Base-by-base conservation (phyloP, 176 grass and related monocot species). In the Bolboschoenus planiculmis region DNA sequence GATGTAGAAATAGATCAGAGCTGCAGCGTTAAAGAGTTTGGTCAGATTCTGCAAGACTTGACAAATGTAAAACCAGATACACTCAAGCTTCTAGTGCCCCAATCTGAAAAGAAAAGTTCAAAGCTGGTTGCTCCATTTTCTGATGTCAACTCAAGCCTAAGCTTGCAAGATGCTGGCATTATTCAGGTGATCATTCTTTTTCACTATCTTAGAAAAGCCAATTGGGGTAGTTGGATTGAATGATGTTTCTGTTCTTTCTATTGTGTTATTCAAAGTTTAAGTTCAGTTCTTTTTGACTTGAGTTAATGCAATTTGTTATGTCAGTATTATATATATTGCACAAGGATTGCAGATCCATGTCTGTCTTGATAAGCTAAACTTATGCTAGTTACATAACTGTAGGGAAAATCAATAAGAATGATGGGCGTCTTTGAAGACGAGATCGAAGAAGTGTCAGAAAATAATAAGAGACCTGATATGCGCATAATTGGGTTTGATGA, bases 401-500 rank as follows among this genome's bases (percentile, higher is more conserved):
- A 99, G 96, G 89, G 89, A 20, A 95, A 95, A 29, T 53, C 84
- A 55, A 93, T 93, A 40, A 88, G 87, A 81, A 99, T 95, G 96
- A 95, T 95, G 96, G 96, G 96, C 16, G 91, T 90, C 67, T 99
- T 91, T 61, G 85, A 89, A 34, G 88, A 95, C 91, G 96, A 99
- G 88, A 93, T 99, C 0, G 89, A 93, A 37, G 91, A 99, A 84
- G 91, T 95, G 85, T 99, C 96, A 84, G 87, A 93, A 56, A 90
- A 88, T 79, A 85, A 86, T 44, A 93, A 87, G 82, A 87, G 68
- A 51, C 55, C 81, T 42, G 88, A 95, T 84, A 46, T 81, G 55
- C 87, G 91, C 7, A 93, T 99, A 89, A 86, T 90, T 95, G 93
- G 96, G 73, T 99, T 99, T 89, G 91, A 90, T 59, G 96, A 95